These are phyloP conservation scores for Nepenthes mirabilis DNA, from an alignment of 148 eudicot genomes.

Conservation along the genomic window DNA sequence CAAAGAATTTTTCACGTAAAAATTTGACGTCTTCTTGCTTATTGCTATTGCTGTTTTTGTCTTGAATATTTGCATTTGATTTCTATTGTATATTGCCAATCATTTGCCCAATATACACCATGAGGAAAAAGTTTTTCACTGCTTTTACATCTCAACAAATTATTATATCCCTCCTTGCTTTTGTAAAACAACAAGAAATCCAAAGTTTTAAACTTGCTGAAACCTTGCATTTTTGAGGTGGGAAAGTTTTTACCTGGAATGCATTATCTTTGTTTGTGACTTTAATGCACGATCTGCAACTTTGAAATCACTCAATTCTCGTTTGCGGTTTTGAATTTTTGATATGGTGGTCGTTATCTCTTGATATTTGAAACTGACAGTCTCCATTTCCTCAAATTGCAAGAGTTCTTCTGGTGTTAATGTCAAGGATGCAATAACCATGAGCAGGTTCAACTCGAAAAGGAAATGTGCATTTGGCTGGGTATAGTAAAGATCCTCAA, in stretches of 20 bases:
- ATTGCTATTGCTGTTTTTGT: too few species aligned
- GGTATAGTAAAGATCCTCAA: background rate
- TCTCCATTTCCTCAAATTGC: conserved; percentile 18
- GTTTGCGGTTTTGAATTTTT: conserved; percentile 9
- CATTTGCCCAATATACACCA: too few species aligned
- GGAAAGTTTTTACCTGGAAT: conserved; percentile 25
- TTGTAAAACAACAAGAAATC: too few species aligned
- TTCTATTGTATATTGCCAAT: too few species aligned
- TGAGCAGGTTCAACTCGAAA: conserved; percentile 22
- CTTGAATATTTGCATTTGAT: too few species aligned
- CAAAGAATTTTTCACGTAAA: too few species aligned
- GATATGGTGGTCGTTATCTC: conserved; percentile 14
- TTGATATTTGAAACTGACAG: conserved; percentile 6
- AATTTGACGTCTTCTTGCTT: too few species aligned
- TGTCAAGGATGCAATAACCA: conserved; percentile 24
- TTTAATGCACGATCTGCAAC: conserved; percentile 11
- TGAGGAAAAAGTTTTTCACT: too few species aligned
- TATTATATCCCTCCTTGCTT: too few species aligned
- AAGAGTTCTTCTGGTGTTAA: conserved; percentile 20
- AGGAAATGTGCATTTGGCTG: conserved; percentile 10
- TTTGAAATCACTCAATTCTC: conserved; percentile 14
- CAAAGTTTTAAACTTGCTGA: too few species aligned
- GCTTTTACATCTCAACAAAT: too few species aligned
- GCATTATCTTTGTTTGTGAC: conserved; percentile 19
- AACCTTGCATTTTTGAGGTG: too few species aligned